Evolutionary conservation across 1,139 yeast species (phyloP), one percentile per base, ranked within the genome.

Genomic region (Kluyveromyces sp.): DNA sequence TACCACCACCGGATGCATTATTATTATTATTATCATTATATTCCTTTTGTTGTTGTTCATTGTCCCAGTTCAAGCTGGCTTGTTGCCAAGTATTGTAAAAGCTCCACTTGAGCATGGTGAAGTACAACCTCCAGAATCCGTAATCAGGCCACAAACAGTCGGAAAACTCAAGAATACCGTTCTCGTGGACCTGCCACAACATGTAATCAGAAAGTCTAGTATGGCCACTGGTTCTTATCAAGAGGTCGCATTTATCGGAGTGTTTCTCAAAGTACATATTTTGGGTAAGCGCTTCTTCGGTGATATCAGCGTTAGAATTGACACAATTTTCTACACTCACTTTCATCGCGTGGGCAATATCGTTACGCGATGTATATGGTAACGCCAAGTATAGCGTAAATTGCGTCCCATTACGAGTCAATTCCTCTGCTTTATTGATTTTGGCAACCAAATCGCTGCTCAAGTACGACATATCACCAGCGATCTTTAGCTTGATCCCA

Each of bases 311-410:
- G 41, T 38, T 38, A 4, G 4, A 4, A 15, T 27, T 7, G 37
- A 32, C 27, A 21, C 39, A 37, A 4, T 27, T 7, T 36, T 33
- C 2, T 52, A 42, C 5, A 52, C 8, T 41, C 7, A 7, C 25
- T 21, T 60, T 53, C 28, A 92, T 75, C 37, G 92, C 74, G 47
- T 78, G 78, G 2, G 88, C 73, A 45, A 92, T 88, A 59, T 92
- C 98, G 60, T 92, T 95, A 54, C 97, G 74, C 6, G 97, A 82
- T 0, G 98, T 92, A 67, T 92, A 92, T 0, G 97, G 96, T 63
- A 92, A 87, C 64, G 97, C 90, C 33, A 92, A 83, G 63, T 90
- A 92, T 47, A 92, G 72, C 7, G 77, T 73, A 4, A 94, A 59
- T 21, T 33, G 42, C 7, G 27, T 37, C 2, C 83, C 79, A 53